Evolutionary conservation across 345 rosid species (phyloP).

Genomic region (Eucalyptus camaldulensis): DNA sequence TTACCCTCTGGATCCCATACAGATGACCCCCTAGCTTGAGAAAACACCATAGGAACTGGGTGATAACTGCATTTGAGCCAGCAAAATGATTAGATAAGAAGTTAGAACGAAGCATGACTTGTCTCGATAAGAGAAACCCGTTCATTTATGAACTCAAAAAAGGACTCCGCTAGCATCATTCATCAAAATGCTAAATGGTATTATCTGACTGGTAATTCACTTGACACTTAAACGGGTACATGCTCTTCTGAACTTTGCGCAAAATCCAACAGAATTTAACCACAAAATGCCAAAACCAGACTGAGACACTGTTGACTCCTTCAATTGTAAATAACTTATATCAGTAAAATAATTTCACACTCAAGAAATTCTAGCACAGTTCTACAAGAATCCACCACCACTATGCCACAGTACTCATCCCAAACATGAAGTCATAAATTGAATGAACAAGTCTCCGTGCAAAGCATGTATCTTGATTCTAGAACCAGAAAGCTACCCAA

Average conservation of each 20-base stretch:
- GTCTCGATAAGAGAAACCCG: not conserved
- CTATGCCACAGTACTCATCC: not conserved
- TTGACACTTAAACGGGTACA: not conserved
- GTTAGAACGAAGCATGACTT: not conserved
- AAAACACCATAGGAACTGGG: constrained; percentile 90
- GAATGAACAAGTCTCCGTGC: not conserved
- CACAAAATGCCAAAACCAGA: not conserved
- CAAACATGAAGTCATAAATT: not conserved
- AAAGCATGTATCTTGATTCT: not conserved
- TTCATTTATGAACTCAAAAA: not conserved
- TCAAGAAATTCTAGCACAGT: not conserved
- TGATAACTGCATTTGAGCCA: constrained; percentile 58
- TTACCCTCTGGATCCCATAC: constrained; percentile 96
- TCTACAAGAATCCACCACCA: not conserved
- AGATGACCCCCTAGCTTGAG: constrained; percentile 75
- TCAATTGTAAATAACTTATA: not conserved
- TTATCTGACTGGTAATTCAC: not conserved
- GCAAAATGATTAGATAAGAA: not conserved
- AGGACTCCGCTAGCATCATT: not conserved
- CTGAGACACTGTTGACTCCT: not conserved
- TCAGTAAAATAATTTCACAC: not conserved
- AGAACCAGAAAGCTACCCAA: not conserved
- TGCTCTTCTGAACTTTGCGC: not conserved
- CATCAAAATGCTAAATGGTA: not conserved
- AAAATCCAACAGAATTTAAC: not conserved